A percentile compares a stretch with the other conserved stretches of the same genome.
Conservation (phyloP, 2,329 filamentous ascomycete genomes). For the Neonectria punicea region DNA sequence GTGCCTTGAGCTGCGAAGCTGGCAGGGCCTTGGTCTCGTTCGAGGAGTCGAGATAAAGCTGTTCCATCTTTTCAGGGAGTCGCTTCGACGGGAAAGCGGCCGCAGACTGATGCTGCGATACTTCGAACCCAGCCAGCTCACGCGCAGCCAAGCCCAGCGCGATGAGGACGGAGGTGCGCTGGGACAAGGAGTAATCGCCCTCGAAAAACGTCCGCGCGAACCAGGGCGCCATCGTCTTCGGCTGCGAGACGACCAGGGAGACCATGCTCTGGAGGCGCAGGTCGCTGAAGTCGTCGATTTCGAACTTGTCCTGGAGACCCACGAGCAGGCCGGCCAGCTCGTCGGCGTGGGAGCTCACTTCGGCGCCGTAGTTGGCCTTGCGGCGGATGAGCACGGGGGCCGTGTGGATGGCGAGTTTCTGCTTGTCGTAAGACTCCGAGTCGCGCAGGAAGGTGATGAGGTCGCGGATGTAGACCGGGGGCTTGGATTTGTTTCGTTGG, state of each 20-base stretch:
- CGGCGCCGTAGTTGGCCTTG: constrained; percentile 88
- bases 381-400: constrained; percentile 85
- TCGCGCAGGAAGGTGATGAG: constrained; percentile 83
- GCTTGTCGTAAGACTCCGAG: constrained; percentile 84
- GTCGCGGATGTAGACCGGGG: constrained; percentile 92
- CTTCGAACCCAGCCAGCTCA: constrained; percentile 83
- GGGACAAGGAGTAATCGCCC: constrained; percentile 88
- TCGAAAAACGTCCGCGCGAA: constrained; percentile 88
- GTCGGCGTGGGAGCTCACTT: constrained; percentile 85
- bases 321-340: constrained; percentile 82
- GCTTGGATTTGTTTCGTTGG: constrained; percentile 81
- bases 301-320: constrained; percentile 86
- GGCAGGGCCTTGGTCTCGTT: constrained; percentile 33
- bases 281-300: constrained; percentile 81
- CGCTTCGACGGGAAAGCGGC: constrained; percentile 81
- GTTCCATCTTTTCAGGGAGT: constrained; percentile 79
- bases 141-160: constrained; percentile 84
- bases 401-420: constrained; percentile 80
- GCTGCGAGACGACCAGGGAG: constrained; percentile 80
- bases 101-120: constrained; percentile 60
- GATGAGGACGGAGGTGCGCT: constrained; percentile 84
- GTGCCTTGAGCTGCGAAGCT: constrained; percentile 58
- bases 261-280: constrained; percentile 83
- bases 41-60: constrained; percentile 66
- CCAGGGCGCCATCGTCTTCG: constrained; percentile 83